Evolutionary conservation across 306 rosid species (phyloP), one percentile per base, ranked within the genome.

Genomic region (Phaseolus lunatus): DNA sequence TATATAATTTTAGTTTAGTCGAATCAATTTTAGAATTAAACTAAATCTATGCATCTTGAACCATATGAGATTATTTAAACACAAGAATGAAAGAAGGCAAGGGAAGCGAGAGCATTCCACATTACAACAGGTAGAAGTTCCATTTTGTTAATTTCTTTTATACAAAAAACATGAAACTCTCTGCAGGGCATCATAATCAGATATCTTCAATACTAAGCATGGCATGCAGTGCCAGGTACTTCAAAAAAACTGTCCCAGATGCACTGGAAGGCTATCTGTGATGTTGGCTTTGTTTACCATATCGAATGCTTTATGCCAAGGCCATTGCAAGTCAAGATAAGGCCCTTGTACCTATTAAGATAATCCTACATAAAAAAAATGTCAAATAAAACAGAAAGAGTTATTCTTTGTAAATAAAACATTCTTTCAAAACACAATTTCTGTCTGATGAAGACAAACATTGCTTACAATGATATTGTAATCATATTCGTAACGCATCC

Each of bases 291-390:
- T 13, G 54, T 80, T 84, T 84, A 96, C 97, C 89, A 91, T 26
- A 87, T 87, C 11, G 97, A 88, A 72, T 90, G 98, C 85, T 86
- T 91, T 47, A 96, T 75, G 80, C 99, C 99, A 23, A 96, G 96
- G 74, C 99, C 99, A 76, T 93, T 96, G 81, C 99, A 96, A 2
- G 99, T 96, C 90, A 96, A 85, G 87, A 96, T 89, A 61, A 96
- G 99, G 63, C 99, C 97, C 85, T 92, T 96, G 89, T 92, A 85
- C 49, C 98, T 94, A 83, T 93, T 84, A 44, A 96, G 97, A 85
- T 96, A 92, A 80, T 96, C 99, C 99, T 96, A 89, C 80, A 78
- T 31, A 56, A 44, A 70, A 7, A 63, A 65, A 53, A 56, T 5
- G 50, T 62, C 79, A 65, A 65, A 64, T 53, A n/a, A 44, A 77